Percentiles rank a stretch among this genome's conserved stretches.
phyloP scores from a whole-genome alignment of 768 basidiomycete species.

The Tricholoma sp. region DNA sequence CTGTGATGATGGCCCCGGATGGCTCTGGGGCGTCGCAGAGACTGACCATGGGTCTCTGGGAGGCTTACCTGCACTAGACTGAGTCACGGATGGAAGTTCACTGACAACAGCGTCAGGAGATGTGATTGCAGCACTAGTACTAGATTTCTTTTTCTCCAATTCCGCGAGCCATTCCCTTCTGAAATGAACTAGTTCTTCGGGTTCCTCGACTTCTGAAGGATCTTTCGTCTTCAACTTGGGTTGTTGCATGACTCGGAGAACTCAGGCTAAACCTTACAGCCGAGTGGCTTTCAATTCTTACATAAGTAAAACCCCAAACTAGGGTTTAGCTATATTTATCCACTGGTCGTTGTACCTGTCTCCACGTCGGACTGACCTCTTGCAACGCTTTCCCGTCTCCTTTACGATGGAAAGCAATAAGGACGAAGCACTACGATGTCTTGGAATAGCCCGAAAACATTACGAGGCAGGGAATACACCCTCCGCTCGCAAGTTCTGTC shows the following conservation, averaged over 20 bases:
- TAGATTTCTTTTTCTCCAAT: conserved; percentile 37
- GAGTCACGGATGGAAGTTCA: background rate
- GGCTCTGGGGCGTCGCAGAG: background rate
- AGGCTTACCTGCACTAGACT: background rate
- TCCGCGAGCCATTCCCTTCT: conserved; percentile 73
- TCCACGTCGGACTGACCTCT: conserved; percentile 11
- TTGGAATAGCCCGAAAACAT: conserved; percentile 75
- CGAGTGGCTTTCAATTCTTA: background rate
- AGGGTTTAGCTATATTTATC: background rate
- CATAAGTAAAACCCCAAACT: conserved; percentile 6
- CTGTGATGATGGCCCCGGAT: conserved; percentile 15
- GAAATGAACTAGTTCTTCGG: conserved; percentile 63
- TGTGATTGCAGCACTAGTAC: conserved; percentile 2
- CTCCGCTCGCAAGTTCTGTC: conserved; percentile 83
- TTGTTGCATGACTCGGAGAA: conserved; percentile 15
- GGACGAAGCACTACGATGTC: conserved; percentile 83
- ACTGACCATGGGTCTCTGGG: background rate
- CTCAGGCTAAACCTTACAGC: too few relatives aligned
- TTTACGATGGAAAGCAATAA: conserved; percentile 76
- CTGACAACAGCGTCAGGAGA: background rate
- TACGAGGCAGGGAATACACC: conserved; percentile 64
- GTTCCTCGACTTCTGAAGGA: conserved; percentile 32
- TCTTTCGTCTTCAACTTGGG: conserved; percentile 2
- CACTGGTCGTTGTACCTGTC: conserved; percentile 10
- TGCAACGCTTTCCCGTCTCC: background rate